Conservation (phyloP, 768 basidiomycete species). For the Cubamyces lactineus region DNA sequence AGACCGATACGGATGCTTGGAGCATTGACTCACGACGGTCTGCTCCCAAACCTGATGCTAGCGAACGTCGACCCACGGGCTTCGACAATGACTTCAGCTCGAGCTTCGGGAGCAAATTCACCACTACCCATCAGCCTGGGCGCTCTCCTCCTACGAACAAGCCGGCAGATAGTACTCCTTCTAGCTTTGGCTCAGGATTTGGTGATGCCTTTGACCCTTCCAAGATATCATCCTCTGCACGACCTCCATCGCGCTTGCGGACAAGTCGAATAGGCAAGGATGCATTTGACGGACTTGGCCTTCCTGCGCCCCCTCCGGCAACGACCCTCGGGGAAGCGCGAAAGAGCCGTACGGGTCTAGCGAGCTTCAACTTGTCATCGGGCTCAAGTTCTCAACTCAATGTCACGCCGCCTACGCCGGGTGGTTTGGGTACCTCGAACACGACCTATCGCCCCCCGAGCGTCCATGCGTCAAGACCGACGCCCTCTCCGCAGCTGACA, state of each 20-base stretch:
- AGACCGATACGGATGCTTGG: slow-evolving; percentile 37
- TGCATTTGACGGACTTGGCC: slow-evolving; percentile 78
- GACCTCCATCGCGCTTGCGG: slow-evolving; percentile 27
- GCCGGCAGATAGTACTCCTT: not conserved
- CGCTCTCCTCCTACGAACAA: slow-evolving; percentile 8
- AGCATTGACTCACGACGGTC: slow-evolving; percentile 23
- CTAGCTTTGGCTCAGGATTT: slow-evolving; percentile 44
- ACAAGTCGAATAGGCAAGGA: slow-evolving; percentile 52
- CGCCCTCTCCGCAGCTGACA: slow-evolving; percentile 24
- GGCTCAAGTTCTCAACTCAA: slow-evolving; percentile 4
- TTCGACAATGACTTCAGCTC: slow-evolving; percentile 34
- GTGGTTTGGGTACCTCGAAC: slow-evolving; percentile 29
- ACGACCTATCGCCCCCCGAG: slow-evolving; percentile 34
- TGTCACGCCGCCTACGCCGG: not conserved
- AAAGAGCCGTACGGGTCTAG: slow-evolving; percentile 70
- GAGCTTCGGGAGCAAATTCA: slow-evolving; percentile 24
- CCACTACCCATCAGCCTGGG: slow-evolving; percentile 2
- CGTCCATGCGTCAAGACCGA: slow-evolving; percentile 28
- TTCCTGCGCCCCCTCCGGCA: slow-evolving; percentile 50
- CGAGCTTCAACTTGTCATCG: slow-evolving; percentile 37
- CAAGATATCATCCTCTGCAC: slow-evolving; percentile 29
- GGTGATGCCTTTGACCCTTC: slow-evolving; percentile 59
- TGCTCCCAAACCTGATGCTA: slow-evolving; percentile 13
- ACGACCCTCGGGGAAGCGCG: slow-evolving; percentile 80
- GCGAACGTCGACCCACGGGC: slow-evolving; percentile 12